These are phyloP conservation scores for Ophiorrhiza pumila DNA, from an alignment of 257 asterid genomes.

Conservation along the genomic window DNA sequence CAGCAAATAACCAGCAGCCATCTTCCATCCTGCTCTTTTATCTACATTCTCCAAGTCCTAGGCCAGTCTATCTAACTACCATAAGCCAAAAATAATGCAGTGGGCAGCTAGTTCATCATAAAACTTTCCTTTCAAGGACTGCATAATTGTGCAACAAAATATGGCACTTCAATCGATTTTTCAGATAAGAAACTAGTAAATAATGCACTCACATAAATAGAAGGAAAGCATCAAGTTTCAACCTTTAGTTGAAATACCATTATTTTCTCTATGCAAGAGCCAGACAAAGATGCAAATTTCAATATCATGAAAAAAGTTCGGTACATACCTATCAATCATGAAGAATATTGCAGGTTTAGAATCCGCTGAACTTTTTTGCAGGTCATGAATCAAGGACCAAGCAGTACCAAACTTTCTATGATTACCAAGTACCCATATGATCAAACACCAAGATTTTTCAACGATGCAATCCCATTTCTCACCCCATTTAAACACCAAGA, in stretches of 20 bases:
- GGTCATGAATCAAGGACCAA: slow-evolving; percentile 74
- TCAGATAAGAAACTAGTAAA: not conserved
- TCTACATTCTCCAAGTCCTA: not conserved
- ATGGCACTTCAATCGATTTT: not conserved
- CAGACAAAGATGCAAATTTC: not conserved
- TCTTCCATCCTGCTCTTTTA: not conserved
- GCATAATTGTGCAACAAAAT: not conserved
- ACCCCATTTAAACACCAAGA: slow-evolving; percentile 83
- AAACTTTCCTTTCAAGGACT: not conserved
- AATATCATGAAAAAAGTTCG: not conserved
- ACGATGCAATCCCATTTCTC: slow-evolving; percentile 57
- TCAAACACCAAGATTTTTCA: slow-evolving; percentile 64
- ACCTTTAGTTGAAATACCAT: not conserved
- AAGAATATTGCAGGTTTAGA: slow-evolving; percentile 64
- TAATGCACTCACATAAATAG: not conserved
- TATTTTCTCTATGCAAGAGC: too few species aligned
- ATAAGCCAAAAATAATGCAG: not conserved
- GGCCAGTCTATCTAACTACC: not conserved
- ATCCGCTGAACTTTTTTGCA: slow-evolving; percentile 43
- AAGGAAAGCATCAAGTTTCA: not conserved
- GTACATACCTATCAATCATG: slow-evolving; percentile 76
- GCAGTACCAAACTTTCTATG: slow-evolving; percentile 81
- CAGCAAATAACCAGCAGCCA: not conserved
- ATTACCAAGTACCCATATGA: slow-evolving; percentile 84
- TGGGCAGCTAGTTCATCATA: not conserved